Conservation (phyloP, 2,329 filamentous ascomycete genomes). For the Neopestalotiopsis sp. region DNA sequence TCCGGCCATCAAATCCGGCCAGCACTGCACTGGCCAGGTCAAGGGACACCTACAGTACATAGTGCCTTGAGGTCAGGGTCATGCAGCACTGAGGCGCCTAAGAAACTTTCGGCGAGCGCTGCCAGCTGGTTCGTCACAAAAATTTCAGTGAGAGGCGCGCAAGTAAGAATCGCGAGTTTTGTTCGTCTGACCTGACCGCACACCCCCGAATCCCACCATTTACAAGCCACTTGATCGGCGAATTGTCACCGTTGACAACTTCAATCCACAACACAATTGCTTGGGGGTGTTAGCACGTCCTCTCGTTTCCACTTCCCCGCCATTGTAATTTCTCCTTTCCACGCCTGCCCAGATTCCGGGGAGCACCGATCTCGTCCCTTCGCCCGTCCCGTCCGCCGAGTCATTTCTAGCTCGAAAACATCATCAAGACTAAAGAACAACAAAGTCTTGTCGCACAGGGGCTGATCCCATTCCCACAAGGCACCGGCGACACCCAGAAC, state of each 20-base stretch:
- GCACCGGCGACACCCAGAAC: neutral
- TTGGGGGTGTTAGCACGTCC: constrained; percentile 2
- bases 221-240: neutral
- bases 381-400: neutral
- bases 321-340: neutral
- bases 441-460: neutral
- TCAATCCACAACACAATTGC: constrained; percentile 3
- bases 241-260: constrained; percentile 9
- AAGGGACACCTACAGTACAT: no score
- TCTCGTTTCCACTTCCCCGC: constrained; percentile 18
- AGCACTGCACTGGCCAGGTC: no score
- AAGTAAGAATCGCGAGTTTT: neutral
- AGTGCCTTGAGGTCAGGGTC: no score
- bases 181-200: neutral
- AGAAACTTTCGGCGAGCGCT: neutral
- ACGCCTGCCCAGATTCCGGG: constrained; percentile 8
- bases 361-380: constrained; percentile 3
- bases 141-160: neutral
- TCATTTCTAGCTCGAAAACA: constrained; percentile 13
- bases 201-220: constrained; percentile 1
- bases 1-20: no score
- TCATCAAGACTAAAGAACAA: neutral
- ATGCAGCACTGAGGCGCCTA: neutral
- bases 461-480: neutral
- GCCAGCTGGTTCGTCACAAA: neutral